Evolutionary conservation across 257 asterid species (phyloP), one percentile per base, ranked within the genome.

Genomic region (Perilla frutescens): DNA sequence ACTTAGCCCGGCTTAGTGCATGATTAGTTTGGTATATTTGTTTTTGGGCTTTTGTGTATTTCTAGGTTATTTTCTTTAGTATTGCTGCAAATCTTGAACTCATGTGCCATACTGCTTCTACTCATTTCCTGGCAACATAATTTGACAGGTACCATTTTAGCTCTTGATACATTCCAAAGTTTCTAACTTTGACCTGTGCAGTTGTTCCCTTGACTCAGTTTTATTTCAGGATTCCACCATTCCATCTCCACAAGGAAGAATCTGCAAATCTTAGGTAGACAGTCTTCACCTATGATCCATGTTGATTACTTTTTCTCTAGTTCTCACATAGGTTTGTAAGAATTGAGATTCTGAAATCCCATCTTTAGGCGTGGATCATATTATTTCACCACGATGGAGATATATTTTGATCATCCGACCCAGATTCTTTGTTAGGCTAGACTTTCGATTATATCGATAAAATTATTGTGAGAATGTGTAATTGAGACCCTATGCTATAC

Each of bases 241-340:
- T 20, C 29, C 47, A 14, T 47, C 50, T 55, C 20, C 11, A n/a
- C 26, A 49, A n/a, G 29, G 60, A 45, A 58, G 51, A 14, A 14
- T 40, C 51, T 68, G 51, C 59, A 71, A 71, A 1, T 62, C 73
- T 55, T 6, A 50, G 49, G 77, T 49, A 31, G 61, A 62, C 43
- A 29, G 43, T 44, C 13, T 31, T 39, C 26, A 2, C 20, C 44
- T 20, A 5, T 37, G 10, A 5, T 51, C 6, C 40, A 20, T 20
- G 26, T 20, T 20, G 26, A 20, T 20, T 20, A 20, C 26, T 20
- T 20, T 20, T 20, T 20, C 26, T 20, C 26, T 20, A 20, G 26
- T 20, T 1, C 40, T 3, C 0, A 4, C 54, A 6, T 31, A 50
- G 49, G n/a, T 41, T 40, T 49, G 51, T 51, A 31, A 2, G 6